Conservation (phyloP, 768 basidiomycete species). For the Holtermannia corniformis region DNA sequence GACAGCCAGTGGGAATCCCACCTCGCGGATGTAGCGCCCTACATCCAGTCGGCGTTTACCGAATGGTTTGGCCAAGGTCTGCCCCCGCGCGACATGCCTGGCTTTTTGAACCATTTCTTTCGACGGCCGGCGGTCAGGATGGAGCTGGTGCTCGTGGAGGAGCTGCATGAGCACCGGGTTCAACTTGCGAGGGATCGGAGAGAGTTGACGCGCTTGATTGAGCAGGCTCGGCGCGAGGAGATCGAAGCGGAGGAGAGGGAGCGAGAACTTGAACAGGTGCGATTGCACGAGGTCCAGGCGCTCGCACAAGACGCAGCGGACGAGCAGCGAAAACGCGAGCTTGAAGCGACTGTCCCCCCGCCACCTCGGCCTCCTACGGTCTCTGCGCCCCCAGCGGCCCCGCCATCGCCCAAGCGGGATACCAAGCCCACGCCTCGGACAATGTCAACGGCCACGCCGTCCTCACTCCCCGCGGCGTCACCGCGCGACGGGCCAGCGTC, state of each 20-base stretch:
- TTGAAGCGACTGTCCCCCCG: no score
- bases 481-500: not conserved
- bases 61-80: slow-evolving; percentile 19
- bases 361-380: no score
- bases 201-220: not conserved
- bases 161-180: slow-evolving; percentile 7
- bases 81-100: slow-evolving; percentile 10
- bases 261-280: no score
- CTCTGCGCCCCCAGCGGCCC: not conserved
- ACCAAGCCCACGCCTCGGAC: not conserved
- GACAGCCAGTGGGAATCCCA: not conserved
- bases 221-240: not conserved
- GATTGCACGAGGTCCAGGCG: not conserved
- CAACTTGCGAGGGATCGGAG: slow-evolving; percentile 7
- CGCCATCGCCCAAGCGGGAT: not conserved
- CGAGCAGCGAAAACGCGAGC: no score
- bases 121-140: slow-evolving; percentile 11
- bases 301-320: not conserved
- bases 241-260: not conserved
- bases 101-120: slow-evolving; percentile 29
- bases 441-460: not conserved
- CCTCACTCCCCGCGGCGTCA: not conserved
- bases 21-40: slow-evolving; percentile 20
- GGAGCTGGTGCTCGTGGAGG: slow-evolving; percentile 21
- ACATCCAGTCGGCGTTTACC: slow-evolving; percentile 27